A percentile compares a stretch with the other conserved stretches of the same genome.
Evolutionary conservation across 257 asterid genomes (phyloP).

Genomic region (Eustoma russellianum): DNA sequence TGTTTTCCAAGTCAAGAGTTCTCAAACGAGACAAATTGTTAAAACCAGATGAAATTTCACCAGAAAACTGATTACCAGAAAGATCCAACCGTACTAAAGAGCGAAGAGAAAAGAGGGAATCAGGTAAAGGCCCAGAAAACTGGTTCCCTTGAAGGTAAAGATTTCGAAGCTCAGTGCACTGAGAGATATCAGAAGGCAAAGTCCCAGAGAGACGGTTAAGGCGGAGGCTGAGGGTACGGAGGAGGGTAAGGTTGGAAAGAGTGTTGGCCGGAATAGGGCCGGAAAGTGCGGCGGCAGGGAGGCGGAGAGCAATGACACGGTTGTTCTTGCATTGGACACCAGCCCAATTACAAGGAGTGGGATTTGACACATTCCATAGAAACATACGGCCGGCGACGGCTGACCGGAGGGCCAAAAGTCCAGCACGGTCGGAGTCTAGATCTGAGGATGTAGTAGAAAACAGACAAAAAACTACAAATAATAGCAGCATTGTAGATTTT

Average conservation of each 20-base stretch:
- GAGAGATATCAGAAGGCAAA: slow-evolving; percentile 39
- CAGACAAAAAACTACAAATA: neutral
- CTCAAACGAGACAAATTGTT: slow-evolving; percentile 49
- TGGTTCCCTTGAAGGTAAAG: slow-evolving; percentile 54
- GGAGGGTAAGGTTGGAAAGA: slow-evolving; percentile 31
- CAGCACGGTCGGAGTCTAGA: slow-evolving; percentile 9
- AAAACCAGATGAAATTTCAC: slow-evolving; percentile 34
- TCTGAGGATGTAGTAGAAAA: slow-evolving; percentile 6
- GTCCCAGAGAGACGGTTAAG: slow-evolving; percentile 53
- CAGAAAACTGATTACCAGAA: slow-evolving; percentile 50
- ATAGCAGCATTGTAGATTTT: slow-evolving; percentile 6
- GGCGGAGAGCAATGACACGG: slow-evolving; percentile 55
- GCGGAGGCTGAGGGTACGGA: slow-evolving; percentile 62
- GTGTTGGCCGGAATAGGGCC: slow-evolving; percentile 39
- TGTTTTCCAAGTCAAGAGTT: slow-evolving; percentile 46
- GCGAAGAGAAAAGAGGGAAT: slow-evolving; percentile 19
- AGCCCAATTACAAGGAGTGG: slow-evolving; percentile 52
- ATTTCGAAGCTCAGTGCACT: slow-evolving; percentile 37
- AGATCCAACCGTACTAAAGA: slow-evolving; percentile 44
- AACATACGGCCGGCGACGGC: slow-evolving; percentile 16
- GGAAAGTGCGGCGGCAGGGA: slow-evolving; percentile 52
- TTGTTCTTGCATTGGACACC: slow-evolving; percentile 46
- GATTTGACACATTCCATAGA: slow-evolving; percentile 41
- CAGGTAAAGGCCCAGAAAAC: slow-evolving; percentile 36
- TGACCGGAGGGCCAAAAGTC: slow-evolving; percentile 8